Conservation (phyloP, 768 basidiomycete species). For the Tubosaeta brunneosetosa region DNA sequence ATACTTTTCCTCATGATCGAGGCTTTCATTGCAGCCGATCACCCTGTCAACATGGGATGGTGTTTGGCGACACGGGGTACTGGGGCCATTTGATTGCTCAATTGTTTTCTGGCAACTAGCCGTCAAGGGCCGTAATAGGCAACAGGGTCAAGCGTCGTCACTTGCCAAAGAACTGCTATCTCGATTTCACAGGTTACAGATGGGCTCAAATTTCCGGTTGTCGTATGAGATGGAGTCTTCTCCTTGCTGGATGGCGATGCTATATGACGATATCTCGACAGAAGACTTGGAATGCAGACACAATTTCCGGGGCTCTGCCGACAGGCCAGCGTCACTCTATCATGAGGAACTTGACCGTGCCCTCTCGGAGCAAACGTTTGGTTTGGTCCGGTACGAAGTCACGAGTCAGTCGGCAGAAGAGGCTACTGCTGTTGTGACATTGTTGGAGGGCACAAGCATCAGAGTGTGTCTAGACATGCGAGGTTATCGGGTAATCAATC, state of each 20-base stretch:
- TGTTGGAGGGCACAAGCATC: slow-evolving; percentile 52
- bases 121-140: no score
- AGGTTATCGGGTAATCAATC: slow-evolving; percentile 50
- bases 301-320: slow-evolving; percentile 1
- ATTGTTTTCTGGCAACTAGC: no score
- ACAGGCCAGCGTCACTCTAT: slow-evolving; percentile 29
- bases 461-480: slow-evolving; percentile 44
- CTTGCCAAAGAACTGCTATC: slow-evolving; percentile 4
- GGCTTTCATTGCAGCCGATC: background rate
- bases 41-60: slow-evolving; percentile 1
- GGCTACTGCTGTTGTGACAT: slow-evolving; percentile 49
- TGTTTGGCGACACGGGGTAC: background rate
- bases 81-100: background rate
- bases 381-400: slow-evolving; percentile 46
- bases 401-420: slow-evolving; percentile 35
- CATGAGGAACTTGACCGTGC: slow-evolving; percentile 49
- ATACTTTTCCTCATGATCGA: background rate
- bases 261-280: slow-evolving; percentile 25
- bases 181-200: slow-evolving; percentile 7
- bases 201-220: slow-evolving; percentile 10
- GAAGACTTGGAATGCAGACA: slow-evolving; percentile 16
- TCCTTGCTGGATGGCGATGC: slow-evolving; percentile 23
- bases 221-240: slow-evolving; percentile 2
- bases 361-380: slow-evolving; percentile 56
- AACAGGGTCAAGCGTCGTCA: no score